Percentiles rank a stretch among this genome's conserved stretches.
Evolutionary conservation across 2,329 filamentous ascomycete genomes (phyloP).

Genomic region (Hymenoscyphus repandus): DNA sequence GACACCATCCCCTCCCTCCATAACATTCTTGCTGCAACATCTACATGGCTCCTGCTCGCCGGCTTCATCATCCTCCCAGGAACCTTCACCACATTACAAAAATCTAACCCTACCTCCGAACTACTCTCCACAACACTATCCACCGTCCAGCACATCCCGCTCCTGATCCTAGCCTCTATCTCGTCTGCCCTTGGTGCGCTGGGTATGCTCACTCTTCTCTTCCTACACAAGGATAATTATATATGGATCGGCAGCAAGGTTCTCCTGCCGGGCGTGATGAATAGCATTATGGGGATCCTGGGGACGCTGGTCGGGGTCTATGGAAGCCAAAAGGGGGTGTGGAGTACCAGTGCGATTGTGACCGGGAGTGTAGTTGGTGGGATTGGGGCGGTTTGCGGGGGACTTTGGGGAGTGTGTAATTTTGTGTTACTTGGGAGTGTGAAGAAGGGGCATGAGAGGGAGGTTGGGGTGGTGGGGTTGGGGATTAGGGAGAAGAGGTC

Average conservation of each 20-base stretch:
- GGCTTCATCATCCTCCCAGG: conserved; percentile 29
- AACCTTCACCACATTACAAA: conserved; percentile 24
- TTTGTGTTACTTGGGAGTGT: conserved; percentile 23
- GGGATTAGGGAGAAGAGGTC: background rate
- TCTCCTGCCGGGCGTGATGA: conserved; percentile 26
- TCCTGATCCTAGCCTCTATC: conserved; percentile 20
- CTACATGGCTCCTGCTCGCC: conserved; percentile 26
- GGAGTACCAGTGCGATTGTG: conserved; percentile 25
- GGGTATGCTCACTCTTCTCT: conserved; percentile 26
- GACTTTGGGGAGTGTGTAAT: conserved; percentile 26
- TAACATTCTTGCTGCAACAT: conserved; percentile 27
- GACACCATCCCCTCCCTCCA: conserved; percentile 28
- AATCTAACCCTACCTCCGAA: background rate
- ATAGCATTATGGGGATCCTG: conserved; percentile 25
- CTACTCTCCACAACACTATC: conserved; percentile 8
- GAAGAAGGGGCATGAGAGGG: conserved; percentile 23
- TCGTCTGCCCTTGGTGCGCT: conserved; percentile 22
- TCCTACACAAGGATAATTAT: conserved; percentile 18
- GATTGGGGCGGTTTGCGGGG: conserved; percentile 17
- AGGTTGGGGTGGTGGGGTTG: conserved; percentile 15
- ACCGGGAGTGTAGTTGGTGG: conserved; percentile 23
- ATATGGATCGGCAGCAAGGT: conserved; percentile 28
- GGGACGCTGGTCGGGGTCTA: conserved; percentile 26
- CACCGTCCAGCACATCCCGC: conserved; percentile 20
- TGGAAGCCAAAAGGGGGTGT: conserved; percentile 18